Evolutionary conservation across 2,329 filamentous ascomycete species (phyloP).

Genomic region (Pezicula carpinea): DNA sequence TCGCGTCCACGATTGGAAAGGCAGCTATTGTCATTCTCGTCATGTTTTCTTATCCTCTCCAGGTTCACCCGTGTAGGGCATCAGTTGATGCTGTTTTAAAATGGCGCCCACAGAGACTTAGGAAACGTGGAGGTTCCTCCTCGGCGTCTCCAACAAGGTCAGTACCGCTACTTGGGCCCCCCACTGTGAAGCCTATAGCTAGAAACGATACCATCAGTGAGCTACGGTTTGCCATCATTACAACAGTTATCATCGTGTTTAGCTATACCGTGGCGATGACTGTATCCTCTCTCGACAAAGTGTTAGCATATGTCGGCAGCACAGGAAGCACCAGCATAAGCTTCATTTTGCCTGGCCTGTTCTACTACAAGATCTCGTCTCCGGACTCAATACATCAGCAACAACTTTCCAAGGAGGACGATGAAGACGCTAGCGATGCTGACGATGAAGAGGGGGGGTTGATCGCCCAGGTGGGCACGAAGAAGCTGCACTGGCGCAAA

Average conservation of each 20-base stretch:
- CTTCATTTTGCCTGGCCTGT: slow-evolving; percentile 92
- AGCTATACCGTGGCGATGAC: slow-evolving; percentile 89
- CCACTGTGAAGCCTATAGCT: slow-evolving; percentile 44
- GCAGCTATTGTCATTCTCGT: slow-evolving; percentile 94
- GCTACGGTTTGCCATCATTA: slow-evolving; percentile 81
- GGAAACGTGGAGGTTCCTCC: slow-evolving; percentile 29
- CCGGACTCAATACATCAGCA: slow-evolving; percentile 86
- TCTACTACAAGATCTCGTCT: slow-evolving; percentile 97
- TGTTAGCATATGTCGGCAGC: slow-evolving; percentile 90
- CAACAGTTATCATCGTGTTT: slow-evolving; percentile 76
- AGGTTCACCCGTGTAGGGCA: slow-evolving; percentile 94
- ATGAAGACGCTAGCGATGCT: slow-evolving; percentile 62
- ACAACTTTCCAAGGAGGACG: slow-evolving; percentile 82
- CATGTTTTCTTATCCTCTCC: slow-evolving; percentile 92
- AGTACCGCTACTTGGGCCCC: slow-evolving; percentile 37
- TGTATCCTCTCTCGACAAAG: slow-evolving; percentile 81
- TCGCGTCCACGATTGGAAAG: slow-evolving; percentile 86
- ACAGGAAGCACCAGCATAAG: slow-evolving; percentile 94
- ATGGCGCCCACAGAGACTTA: slow-evolving; percentile 65
- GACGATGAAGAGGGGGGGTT: slow-evolving; percentile 45
- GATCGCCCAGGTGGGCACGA: slow-evolving; percentile 27
- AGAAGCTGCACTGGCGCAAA: slow-evolving; percentile 48
- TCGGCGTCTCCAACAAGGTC: slow-evolving; percentile 32
- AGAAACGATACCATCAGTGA: slow-evolving; percentile 70
- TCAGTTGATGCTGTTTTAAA: slow-evolving; percentile 90